A percentile compares a stretch with the other conserved stretches of the same genome.
These are phyloP conservation scores for Lodderomyces oxycetoniae DNA, from an alignment of 1,139 yeast genomes.

Conservation along the genomic window DNA sequence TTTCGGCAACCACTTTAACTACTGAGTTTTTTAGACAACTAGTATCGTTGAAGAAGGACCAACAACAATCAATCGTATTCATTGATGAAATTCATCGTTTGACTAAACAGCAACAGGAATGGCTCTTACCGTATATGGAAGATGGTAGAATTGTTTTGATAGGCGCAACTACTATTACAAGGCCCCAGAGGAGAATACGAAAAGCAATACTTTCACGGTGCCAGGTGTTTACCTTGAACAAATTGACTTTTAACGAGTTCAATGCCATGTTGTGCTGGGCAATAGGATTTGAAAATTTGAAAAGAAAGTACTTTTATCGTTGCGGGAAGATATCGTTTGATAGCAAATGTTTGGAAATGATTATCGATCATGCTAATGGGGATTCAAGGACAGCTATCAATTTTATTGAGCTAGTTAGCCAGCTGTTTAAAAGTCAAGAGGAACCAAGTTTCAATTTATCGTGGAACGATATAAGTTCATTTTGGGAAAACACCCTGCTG, in stretches of 20 bases:
- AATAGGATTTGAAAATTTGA: constrained; percentile 25
- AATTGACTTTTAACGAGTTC: constrained; percentile 20
- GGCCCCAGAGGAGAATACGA: constrained; percentile 28
- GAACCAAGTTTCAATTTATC: no score
- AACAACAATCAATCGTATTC: constrained; percentile 32
- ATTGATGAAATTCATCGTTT: constrained; percentile 45
- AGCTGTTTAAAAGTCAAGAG: constrained; percentile 12
- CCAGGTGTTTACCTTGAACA: constrained; percentile 29
- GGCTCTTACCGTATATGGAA: constrained; percentile 37
- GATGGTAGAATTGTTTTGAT: constrained; percentile 38
- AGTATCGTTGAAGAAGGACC: constrained; percentile 19
- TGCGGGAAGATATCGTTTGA: not conserved
- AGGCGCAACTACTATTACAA: constrained; percentile 40
- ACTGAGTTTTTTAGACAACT: constrained; percentile 26
- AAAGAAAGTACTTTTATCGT: constrained; percentile 15
- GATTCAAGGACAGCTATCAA: constrained; percentile 35
- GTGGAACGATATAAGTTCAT: no score
- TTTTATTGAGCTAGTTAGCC: constrained; percentile 27
- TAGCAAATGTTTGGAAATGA: not conserved
- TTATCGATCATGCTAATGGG: constrained; percentile 22
- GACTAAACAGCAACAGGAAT: constrained; percentile 39
- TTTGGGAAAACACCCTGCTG: no score
- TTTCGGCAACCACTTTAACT: constrained; percentile 40
- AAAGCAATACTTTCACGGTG: constrained; percentile 40
- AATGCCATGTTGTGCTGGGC: constrained; percentile 24